Evolutionary conservation across 2,329 filamentous ascomycete genomes (phyloP).

Genomic region (Neophaeococcomyces mojaviensis): DNA sequence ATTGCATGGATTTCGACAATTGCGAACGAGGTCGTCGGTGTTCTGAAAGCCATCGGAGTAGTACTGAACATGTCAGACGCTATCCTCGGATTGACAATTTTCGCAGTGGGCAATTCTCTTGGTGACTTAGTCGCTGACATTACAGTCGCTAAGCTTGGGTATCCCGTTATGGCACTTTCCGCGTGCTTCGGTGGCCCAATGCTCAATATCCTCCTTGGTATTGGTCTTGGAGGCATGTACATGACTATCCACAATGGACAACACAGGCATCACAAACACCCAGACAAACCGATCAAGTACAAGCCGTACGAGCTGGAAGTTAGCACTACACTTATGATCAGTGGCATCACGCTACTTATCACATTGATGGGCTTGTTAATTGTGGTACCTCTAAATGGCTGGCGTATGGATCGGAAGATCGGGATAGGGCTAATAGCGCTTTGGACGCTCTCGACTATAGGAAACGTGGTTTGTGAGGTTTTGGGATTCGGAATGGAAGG

Average conservation of each 20-base stretch:
- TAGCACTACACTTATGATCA: constrained; percentile 76
- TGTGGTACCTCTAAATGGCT: constrained; percentile 74
- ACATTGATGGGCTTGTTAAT: constrained; percentile 73
- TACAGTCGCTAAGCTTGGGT: constrained; percentile 85
- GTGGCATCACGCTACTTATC: constrained; percentile 70
- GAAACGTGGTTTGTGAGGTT: constrained; percentile 76
- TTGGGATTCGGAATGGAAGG: constrained; percentile 15
- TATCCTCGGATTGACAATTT: constrained; percentile 87
- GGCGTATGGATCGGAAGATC: constrained; percentile 75
- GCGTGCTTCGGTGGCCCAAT: constrained; percentile 98
- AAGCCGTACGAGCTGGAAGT: constrained; percentile 77
- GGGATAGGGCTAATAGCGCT: constrained; percentile 72
- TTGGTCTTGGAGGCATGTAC: constrained; percentile 83
- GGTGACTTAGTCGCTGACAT: constrained; percentile 92
- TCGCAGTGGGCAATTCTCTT: constrained; percentile 90
- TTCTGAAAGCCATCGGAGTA: constrained; percentile 86
- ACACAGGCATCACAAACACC: constrained; percentile 59
- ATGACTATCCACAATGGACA: constrained; percentile 71
- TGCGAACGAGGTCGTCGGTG: constrained; percentile 88
- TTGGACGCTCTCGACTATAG: constrained; percentile 71
- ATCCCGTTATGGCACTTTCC: constrained; percentile 89
- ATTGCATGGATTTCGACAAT: constrained; percentile 97
- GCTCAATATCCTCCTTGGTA: constrained; percentile 92
- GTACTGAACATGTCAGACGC: constrained; percentile 83
- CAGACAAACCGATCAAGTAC: constrained; percentile 56